Evolutionary conservation across 2,329 filamentous ascomycete species (phyloP), one percentile per base, ranked within the genome.

Genomic region (Pseudocercospora eumusae): DNA sequence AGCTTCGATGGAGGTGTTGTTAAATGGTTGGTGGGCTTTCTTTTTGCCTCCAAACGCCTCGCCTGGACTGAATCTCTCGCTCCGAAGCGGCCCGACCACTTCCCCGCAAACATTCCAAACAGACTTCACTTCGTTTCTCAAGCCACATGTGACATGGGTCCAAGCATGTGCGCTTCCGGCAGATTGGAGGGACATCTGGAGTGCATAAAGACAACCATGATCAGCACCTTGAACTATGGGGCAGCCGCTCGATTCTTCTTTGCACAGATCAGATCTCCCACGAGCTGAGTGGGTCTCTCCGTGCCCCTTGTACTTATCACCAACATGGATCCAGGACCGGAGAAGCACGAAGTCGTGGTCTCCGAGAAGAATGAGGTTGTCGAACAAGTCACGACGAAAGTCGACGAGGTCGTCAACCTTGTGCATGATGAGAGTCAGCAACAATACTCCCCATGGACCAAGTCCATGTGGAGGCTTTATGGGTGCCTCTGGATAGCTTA

Each of bases 391-490:
- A 56, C 33, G 10, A 56, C 54, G 33, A 56, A 57, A 20, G 44
- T 57, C 23, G 56, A 47, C 10, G 56, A 57, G 40, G 40, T 49
- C n/a, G 56, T 57, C 9, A 47, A 49, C 40, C 36, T 57, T 13
- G 56, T 27, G 2, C 56, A 57, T n/a, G 25, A 57, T 49, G 56
- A 57, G n/a, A 40, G 27, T 18, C 44, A 47, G 23, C 40, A 45
- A 13, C 56, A 25, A 47, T 57, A 57, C 44, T 57, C 56, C n/a
- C 56, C 56, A 15, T 57, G 56, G 56, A 57, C 56, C 2, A 18
- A 23, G 56, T 47, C 56, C n/a, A 57, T 57, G 56, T 57, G 56
- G 56, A 25, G 56, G 23, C 42, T 57, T 11, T 57, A 57, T 47
- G 56, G 56, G 2, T 57, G 56, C 47, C 56, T 57, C 15, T 57